Evolutionary conservation across 768 basidiomycete genomes (phyloP), one percentile per base, ranked within the genome.

Genomic region (Gautieria morchelliformis): DNA sequence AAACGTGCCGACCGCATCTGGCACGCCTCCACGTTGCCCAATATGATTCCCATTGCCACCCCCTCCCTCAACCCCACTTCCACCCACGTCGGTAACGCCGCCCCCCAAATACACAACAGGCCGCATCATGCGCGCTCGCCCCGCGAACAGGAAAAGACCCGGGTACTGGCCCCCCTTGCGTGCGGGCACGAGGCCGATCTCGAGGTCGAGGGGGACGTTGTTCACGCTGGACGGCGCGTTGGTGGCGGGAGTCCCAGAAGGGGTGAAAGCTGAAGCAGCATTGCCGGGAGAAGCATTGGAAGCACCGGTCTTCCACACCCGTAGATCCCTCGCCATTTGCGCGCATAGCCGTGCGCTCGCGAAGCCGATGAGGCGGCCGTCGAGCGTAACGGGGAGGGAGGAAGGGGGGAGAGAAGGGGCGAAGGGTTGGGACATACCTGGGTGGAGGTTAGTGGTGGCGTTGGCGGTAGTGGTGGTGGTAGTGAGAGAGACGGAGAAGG

Each of bases 91-190:
- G n/a, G n/a, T n/a, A n/a, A n/a, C n/a, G 27, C 27, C 27, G 27
- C 27, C 98, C 56, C 77, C 75, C 42, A 98, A 74, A 70, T 87
- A 95, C 67, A 87, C 93, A 56, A 97, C 95, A 7, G 96, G 94
- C 48, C 96, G 79, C 96, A 99, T 99, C 93, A 99, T 96, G 63
- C 96, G 78, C 39, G 91, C 81, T 56, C 81, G 78, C 8, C 84
- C 81, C 22, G 91, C 81, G 72, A 99, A 99, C 51, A 99, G 72
- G 74, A 87, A 98, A 37, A 99, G 74, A 15, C 96, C 96, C 35
- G 96, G 94, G 69, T 97, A 98, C 67, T 98, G 96, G 4, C 96
- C 96, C 42, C 93, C 92, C 64, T 89, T 84, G 5, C 87, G 89
- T 54, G 82, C 79, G 4, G 67, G 90, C 1, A 99, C 93, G 57